These are phyloP conservation scores for Bolboschoenus planiculmis DNA, from an alignment of 176 grass and related monocot species.

Conservation along the genomic window DNA sequence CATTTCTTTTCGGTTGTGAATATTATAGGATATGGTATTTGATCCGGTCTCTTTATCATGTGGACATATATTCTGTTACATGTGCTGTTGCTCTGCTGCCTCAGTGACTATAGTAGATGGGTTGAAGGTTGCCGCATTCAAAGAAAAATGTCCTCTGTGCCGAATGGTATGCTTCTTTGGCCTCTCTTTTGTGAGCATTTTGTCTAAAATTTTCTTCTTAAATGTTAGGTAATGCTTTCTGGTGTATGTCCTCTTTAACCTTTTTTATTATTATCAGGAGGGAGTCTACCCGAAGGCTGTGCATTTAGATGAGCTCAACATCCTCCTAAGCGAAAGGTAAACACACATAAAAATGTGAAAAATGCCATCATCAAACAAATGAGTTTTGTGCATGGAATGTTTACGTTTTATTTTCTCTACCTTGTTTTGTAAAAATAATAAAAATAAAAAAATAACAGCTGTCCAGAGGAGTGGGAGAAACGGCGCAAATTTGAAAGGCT, in stretches of 20 bases:
- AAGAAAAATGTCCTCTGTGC: conserved; percentile 75
- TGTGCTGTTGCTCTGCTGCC: conserved; percentile 73
- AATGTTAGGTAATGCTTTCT: not conserved
- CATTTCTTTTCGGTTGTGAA: not conserved
- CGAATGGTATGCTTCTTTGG: conserved; percentile 34
- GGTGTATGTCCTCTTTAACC: not conserved
- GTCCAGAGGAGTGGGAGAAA: conserved; percentile 70
- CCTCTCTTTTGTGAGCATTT: not conserved
- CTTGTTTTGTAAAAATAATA: not conserved
- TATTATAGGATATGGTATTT: conserved; percentile 61
- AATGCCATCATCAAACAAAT: not conserved
- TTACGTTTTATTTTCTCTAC: conserved; percentile 1
- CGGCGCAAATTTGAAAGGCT: conserved; percentile 48
- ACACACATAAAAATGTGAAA: not conserved
- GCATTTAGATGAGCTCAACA: conserved; percentile 70
- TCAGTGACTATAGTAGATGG: conserved; percentile 68
- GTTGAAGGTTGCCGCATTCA: conserved; percentile 43
- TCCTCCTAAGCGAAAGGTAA: conserved; percentile 61
- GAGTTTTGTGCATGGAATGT: not conserved
- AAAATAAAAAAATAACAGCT: too few relatives aligned
- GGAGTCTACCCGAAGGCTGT: conserved; percentile 55
- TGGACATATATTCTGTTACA: conserved; percentile 81
- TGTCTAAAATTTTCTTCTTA: not conserved
- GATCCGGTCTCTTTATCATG: conserved; percentile 70
- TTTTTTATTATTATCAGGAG: conserved; percentile 31